Base-by-base conservation (phyloP, 2,329 filamentous ascomycete species). In the Hypoxylon sp. region DNA sequence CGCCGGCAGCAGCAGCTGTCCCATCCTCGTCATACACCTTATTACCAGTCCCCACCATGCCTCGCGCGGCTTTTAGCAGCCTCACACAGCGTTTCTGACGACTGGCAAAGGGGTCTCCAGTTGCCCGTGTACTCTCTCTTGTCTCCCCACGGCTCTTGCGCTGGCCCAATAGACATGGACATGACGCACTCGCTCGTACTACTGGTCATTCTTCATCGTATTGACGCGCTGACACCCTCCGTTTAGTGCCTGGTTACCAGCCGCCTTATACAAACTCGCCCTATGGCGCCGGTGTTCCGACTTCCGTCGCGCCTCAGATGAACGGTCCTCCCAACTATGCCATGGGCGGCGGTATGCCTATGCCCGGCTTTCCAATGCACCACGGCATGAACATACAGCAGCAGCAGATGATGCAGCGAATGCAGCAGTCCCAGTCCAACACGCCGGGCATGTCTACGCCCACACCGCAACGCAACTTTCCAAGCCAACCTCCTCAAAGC, bases 351-450 rank as follows among this genome's bases (percentile, higher is more conserved):
- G 74, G 78, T 58, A 70, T 78, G 68, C 75, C 76, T 62, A 84
- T 85, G 78, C 75, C 79, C 37, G 79, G 81, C 18, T 87, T 82
- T 66, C 78, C 79, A 35, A 84, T 87, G 80, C 83, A 81, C 56
- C 75, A 81, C 51, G 72, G 77, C 48, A 79, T 84, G 74, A 77
- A 79, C 49, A 79, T 77, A 33, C 71, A 72, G 49, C 72, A 74
- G n/a, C 74, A 76, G 47, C 75, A 66, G 37, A 77, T 80, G 73
- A 78, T 79, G 72, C 80, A 67, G 42, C 78, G 78, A 38, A 75
- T 78, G 71, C 74, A 75, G 17, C 69, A 66, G 27, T 51, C 66
- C n/a, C 75, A 76, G 51, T 69, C 73, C 53, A 75, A 74, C 42
- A 55, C 68, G 4, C 65, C 66, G 29, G 69, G 65, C 21, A 74